These are phyloP conservation scores for Yarrowia sp. DNA, from an alignment of 805 yeast species.

Conservation along the genomic window DNA sequence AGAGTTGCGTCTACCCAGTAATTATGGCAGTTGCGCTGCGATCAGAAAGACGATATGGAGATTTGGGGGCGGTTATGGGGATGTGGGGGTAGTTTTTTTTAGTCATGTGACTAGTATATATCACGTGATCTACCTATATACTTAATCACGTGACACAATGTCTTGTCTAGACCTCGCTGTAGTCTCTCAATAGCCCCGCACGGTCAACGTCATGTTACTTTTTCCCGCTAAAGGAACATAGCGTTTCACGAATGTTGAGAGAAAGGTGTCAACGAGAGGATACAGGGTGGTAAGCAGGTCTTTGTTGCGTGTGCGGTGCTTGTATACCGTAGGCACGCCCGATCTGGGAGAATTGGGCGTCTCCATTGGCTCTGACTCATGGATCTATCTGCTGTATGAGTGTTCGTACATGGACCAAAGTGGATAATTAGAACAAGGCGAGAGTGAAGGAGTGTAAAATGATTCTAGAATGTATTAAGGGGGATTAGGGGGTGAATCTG, in stretches of 20 bases:
- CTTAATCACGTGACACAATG: not conserved
- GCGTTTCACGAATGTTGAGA: slow-evolving; percentile 26
- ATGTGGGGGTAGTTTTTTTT: too few relatives aligned
- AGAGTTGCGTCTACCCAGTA: slow-evolving; percentile 7
- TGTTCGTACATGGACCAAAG: not conserved
- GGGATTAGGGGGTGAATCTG: too few relatives aligned
- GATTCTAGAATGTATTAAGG: not conserved
- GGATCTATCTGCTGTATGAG: too few relatives aligned
- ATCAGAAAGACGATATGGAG: too few relatives aligned
- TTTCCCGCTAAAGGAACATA: slow-evolving; percentile 22
- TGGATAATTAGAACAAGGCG: not conserved
- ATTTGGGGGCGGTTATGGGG: too few relatives aligned
- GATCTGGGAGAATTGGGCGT: too few relatives aligned
- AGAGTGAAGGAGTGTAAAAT: not conserved
- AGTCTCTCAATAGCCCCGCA: slow-evolving; percentile 18
- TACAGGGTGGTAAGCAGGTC: too few relatives aligned
- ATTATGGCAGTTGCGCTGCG: slow-evolving; percentile 17
- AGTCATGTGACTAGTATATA: too few relatives aligned
- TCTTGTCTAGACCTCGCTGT: not conserved
- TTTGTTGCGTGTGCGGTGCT: too few relatives aligned
- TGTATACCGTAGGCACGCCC: too few relatives aligned
- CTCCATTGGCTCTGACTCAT: too few relatives aligned
- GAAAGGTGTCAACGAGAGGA: not conserved
- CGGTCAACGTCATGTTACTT: slow-evolving; percentile 31
- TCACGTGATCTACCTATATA: too few relatives aligned